Conservation (phyloP, 768 basidiomycete genomes). For the Boletus pseudopeckii region DNA sequence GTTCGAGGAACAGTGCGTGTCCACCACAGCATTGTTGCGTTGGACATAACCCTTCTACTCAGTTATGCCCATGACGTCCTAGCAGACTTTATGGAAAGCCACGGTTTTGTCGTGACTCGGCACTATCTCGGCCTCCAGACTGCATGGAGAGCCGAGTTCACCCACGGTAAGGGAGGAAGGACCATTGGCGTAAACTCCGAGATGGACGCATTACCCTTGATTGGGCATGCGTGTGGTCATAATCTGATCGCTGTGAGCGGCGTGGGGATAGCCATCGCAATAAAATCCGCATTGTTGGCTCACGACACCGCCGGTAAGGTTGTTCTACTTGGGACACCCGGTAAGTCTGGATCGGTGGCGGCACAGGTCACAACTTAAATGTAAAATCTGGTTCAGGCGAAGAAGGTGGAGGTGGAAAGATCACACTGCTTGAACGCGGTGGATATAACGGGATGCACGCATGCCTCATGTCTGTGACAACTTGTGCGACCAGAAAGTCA, state of each 20-base stretch:
- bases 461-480: slow-evolving; percentile 60
- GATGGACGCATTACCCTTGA: slow-evolving; percentile 58
- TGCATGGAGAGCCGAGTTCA: slow-evolving; percentile 75
- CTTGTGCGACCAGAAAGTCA: slow-evolving; percentile 5
- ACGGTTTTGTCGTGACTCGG: slow-evolving; percentile 68
- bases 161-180: slow-evolving; percentile 55
- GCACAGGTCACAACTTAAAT: not conserved
- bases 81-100: slow-evolving; percentile 60
- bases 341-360: slow-evolving; percentile 31
- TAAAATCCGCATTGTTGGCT: slow-evolving; percentile 63
- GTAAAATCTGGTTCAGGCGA: slow-evolving; percentile 49
- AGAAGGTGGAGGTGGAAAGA: slow-evolving; percentile 77
- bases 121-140: slow-evolving; percentile 71
- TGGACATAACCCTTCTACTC: slow-evolving; percentile 6
- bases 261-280: slow-evolving; percentile 68
- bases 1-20: slow-evolving; percentile 60
- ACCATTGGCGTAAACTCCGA: slow-evolving; percentile 78
- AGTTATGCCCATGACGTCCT: slow-evolving; percentile 74
- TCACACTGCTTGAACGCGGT: slow-evolving; percentile 67
- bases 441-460: slow-evolving; percentile 80
- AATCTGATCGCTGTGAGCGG: slow-evolving; percentile 81
- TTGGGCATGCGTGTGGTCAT: slow-evolving; percentile 73
- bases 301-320: slow-evolving; percentile 64
- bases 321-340: slow-evolving; percentile 75
- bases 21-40: not conserved